A percentile compares a stretch with the other conserved stretches of the same genome.
Evolutionary conservation across 345 rosid genomes (phyloP).

Genomic region (Salix koriyanagi): DNA sequence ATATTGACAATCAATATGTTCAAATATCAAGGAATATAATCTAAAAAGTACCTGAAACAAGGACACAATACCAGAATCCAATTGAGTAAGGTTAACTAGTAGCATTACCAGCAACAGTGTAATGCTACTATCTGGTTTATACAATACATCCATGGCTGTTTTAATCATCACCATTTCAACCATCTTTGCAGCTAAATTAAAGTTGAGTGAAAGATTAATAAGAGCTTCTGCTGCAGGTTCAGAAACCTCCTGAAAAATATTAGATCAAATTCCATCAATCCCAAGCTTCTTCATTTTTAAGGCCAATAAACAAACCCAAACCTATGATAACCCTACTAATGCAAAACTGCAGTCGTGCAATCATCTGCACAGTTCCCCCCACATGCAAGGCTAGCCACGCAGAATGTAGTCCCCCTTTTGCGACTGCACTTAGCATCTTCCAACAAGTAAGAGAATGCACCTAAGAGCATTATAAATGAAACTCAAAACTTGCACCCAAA

Average conservation of each 20-base stretch:
- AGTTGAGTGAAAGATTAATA: constrained; percentile 78
- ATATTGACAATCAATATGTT: background rate
- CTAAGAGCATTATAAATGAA: background rate
- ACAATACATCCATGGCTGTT: constrained; percentile 65
- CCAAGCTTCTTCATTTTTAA: background rate
- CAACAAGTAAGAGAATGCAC: background rate
- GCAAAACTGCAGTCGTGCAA: background rate
- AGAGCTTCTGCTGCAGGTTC: constrained; percentile 89
- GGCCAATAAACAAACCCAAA: background rate
- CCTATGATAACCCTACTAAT: background rate
- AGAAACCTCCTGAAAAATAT: constrained; percentile 57
- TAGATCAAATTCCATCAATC: background rate
- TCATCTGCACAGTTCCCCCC: background rate
- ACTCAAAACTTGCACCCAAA: background rate
- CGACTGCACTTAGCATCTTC: background rate
- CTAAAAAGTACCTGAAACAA: constrained; percentile 72
- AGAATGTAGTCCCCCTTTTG: background rate
- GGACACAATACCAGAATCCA: constrained; percentile 69
- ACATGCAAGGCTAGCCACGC: background rate
- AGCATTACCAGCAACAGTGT: constrained; percentile 74
- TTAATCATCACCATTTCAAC: constrained; percentile 54
- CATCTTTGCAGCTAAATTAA: constrained; percentile 62
- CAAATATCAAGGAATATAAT: background rate
- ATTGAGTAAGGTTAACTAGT: constrained; percentile 78
- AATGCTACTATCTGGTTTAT: constrained; percentile 58